phyloP scores from a whole-genome alignment of 1,284 basidiomycete species.

The Limonomyces culmigenus region DNA sequence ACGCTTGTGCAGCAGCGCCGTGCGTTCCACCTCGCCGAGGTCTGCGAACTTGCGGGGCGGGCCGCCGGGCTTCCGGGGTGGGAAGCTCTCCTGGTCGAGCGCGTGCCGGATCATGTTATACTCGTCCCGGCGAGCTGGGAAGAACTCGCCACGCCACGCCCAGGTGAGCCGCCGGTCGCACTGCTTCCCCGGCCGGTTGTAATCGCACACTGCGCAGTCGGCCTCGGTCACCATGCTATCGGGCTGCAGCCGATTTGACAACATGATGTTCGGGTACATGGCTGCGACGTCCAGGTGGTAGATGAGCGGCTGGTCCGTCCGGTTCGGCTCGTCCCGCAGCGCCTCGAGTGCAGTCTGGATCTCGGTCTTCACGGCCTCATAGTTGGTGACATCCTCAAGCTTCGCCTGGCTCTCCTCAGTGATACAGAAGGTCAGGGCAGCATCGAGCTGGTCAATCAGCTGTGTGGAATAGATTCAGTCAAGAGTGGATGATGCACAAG shows the following conservation, averaged over 20 bases:
- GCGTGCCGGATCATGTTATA: conserved; percentile 99
- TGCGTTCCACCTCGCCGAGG: conserved; percentile 76
- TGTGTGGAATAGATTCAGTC: conserved; percentile 16
- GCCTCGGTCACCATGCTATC: conserved; percentile 97
- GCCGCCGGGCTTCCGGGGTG: conserved; percentile 58
- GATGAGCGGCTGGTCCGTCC: conserved; percentile 86
- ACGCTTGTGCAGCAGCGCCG: conserved; percentile 87
- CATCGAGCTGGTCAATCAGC: conserved; percentile 91
- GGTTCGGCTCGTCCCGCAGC: conserved; percentile 84
- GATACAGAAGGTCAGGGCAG: conserved; percentile 82
- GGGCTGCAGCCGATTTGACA: conserved; percentile 96
- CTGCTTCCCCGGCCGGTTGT: conserved; percentile 88
- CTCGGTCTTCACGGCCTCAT: conserved; percentile 77
- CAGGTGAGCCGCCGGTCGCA: conserved; percentile 93
- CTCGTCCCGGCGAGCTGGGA: conserved; percentile 95
- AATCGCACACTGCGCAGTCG: conserved; percentile 96
- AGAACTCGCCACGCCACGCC: conserved; percentile 99
- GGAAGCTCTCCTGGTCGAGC: conserved; percentile 88
- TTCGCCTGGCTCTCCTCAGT: conserved; percentile 74
- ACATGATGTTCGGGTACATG: conserved; percentile 99
- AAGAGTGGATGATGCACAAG: conserved; percentile 1
- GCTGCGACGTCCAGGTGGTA: conserved; percentile 99
- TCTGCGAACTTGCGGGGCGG: conserved; percentile 76
- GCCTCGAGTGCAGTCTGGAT: conserved; percentile 72
- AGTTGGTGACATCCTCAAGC: conserved; percentile 84